Evolutionary conservation across 352 stramenopile species (phyloP).

Genomic region (Globisporangium viniferum): DNA sequence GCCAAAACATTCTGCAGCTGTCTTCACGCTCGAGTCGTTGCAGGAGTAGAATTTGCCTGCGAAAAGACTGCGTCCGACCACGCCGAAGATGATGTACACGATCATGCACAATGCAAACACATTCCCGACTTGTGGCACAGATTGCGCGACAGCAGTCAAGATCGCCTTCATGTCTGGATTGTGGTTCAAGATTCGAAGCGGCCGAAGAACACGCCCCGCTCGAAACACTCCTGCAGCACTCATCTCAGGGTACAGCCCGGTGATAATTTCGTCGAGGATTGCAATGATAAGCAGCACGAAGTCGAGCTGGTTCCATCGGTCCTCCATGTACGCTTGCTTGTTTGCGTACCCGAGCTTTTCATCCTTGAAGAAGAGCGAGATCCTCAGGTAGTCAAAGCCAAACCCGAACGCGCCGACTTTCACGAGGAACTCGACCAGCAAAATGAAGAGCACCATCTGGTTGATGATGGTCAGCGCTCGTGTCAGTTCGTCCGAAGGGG

Average conservation of each 20-base stretch:
- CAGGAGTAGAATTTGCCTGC: constrained; percentile 63
- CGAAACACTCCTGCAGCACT: constrained; percentile 58
- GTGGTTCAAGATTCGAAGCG: constrained; percentile 70
- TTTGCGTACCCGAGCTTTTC: constrained; percentile 59
- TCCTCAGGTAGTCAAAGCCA: constrained; percentile 55
- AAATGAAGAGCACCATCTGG: constrained; percentile 41
- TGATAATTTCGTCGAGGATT: constrained; percentile 55
- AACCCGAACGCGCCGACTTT: constrained; percentile 59
- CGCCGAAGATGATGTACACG: constrained; percentile 77
- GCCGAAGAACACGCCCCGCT: constrained; percentile 58
- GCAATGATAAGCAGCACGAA: constrained; percentile 54
- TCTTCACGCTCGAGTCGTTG: constrained; percentile 45
- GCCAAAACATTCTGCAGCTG: constrained; percentile 44
- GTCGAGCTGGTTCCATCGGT: constrained; percentile 78
- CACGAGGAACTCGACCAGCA: constrained; percentile 56
- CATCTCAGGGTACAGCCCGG: constrained; percentile 34
- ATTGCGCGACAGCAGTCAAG: constrained; percentile 61
- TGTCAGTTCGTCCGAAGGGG: constrained; percentile 32
- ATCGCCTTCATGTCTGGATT: constrained; percentile 80
- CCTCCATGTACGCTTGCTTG: constrained; percentile 73
- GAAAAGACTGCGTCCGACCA: constrained; percentile 68
- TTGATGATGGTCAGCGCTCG: constrained; percentile 37
- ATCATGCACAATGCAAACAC: constrained; percentile 68
- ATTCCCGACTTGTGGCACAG: constrained; percentile 68
- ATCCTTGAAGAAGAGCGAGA: constrained; percentile 59